Conservation (phyloP, 176 grass and related monocot genomes). For the Musa itinerans region DNA sequence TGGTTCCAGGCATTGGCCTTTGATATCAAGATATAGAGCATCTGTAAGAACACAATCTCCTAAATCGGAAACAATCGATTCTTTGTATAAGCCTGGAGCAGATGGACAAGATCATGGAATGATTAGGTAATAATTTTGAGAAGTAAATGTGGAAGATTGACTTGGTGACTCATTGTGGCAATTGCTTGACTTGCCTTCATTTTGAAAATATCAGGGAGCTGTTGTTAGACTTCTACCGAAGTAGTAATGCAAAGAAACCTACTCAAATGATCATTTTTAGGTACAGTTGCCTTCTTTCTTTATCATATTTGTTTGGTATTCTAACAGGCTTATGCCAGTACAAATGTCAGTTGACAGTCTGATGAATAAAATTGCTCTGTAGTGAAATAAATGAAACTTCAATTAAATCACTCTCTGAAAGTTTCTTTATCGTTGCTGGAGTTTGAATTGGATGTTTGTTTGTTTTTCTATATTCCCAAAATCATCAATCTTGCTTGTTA, state of each 20-base stretch:
- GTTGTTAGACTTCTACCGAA: slow-evolving; percentile 53
- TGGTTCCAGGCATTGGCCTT: slow-evolving; percentile 54
- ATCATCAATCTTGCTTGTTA: neutral
- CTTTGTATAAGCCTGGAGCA: slow-evolving; percentile 48
- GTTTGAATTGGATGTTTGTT: too few relatives aligned
- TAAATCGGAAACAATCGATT: slow-evolving; percentile 69
- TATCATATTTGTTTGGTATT: neutral
- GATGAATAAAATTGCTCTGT: too few relatives aligned
- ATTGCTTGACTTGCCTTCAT: neutral
- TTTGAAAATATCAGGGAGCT: slow-evolving; percentile 49
- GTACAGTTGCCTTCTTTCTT: slow-evolving; percentile 9
- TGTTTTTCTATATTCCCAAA: too few relatives aligned
- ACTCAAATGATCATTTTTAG: slow-evolving; percentile 66
- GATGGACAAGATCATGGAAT: slow-evolving; percentile 59
- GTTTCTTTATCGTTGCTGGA: too few relatives aligned
- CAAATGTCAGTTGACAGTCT: too few relatives aligned
- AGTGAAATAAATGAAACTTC: too few relatives aligned
- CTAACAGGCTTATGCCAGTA: neutral
- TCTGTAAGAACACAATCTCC: slow-evolving; percentile 61
- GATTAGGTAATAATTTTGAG: slow-evolving; percentile 13
- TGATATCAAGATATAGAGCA: slow-evolving; percentile 66
- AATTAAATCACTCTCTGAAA: too few relatives aligned
- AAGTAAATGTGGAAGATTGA: too few relatives aligned
- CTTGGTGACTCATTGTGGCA: neutral
- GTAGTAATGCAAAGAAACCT: slow-evolving; percentile 41